Base-by-base conservation (phyloP, 169 alveolate genomes). In the Theileria sp. region DNA sequence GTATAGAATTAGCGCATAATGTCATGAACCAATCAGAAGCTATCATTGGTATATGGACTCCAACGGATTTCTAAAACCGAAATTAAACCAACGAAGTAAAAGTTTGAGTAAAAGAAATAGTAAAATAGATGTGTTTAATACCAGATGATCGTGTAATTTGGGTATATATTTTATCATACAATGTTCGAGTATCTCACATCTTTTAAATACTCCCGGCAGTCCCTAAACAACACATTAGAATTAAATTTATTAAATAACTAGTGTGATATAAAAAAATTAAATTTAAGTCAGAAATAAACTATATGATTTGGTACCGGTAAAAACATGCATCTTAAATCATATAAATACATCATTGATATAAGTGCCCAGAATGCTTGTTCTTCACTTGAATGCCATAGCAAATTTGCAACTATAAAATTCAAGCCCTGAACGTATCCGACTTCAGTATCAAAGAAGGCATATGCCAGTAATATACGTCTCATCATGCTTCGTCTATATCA, bases 371-470 rank as follows among this genome's bases (percentile, higher is more conserved):
- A 93, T 32, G 94, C 94, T 34, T 88, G 89, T 67, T 90, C 88
- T 80, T 93, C 96, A 71, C 78, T 92, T 73, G 94, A 80, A 85
- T 94, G 97, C 94, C 94, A 93, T 44, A 94, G 81, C 79, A 94
- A 87, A 69, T 88, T 86, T 10, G 94, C 97, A 12, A 87, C 96
- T 19, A 94, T 81, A 51, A 94, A 94, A 74, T 94, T 94, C 88
- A 94, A 84, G 25, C 97, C 97, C 77, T 94, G 97, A 50, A 92
- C 96, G 75, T 94, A 94, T 44, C 95, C 94, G 26, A 92, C 94
- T 21, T 88, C 90, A 0, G 87, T 82, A 51, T 76, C 87, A 66
- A 69, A 75, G 51, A 81, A 75, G 7, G 90, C 86, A 58, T 84
- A 84, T 0, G 86, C 87, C 82, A 78, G 60, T 21, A 84, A 74